Percentiles rank a stretch among this genome's conserved stretches.
Evolutionary conservation across 345 rosid species (phyloP).

Genomic region (Syzygium jambos): DNA sequence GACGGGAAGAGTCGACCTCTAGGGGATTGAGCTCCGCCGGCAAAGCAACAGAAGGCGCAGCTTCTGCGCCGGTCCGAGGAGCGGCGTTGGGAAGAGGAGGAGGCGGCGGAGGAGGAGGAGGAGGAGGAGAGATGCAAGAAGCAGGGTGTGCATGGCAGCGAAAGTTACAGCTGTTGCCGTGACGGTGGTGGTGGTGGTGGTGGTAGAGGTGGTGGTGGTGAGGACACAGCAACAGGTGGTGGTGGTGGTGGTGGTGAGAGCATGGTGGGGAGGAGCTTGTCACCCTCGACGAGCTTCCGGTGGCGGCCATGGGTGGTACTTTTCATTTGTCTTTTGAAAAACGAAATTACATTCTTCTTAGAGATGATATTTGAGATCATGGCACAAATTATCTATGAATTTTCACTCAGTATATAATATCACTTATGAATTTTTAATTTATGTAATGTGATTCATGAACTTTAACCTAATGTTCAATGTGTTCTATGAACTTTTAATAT

Average conservation of each 20-base stretch:
- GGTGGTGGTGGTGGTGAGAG: not conserved
- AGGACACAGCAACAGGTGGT: not conserved
- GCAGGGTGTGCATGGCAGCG: not conserved
- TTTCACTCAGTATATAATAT: no score
- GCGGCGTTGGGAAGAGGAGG: not conserved
- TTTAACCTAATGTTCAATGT: no score
- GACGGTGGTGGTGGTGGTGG: not conserved
- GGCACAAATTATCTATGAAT: no score
- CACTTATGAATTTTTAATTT: no score
- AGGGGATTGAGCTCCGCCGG: not conserved
- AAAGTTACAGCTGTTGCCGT: slow-evolving; percentile 4
- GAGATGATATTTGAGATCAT: no score
- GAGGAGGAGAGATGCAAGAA: slow-evolving; percentile 3
- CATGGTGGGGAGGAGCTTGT: not conserved
- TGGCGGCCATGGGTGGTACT: not conserved
- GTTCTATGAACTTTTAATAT: no score
- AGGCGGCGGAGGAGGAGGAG: slow-evolving; percentile 5
- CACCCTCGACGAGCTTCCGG: not conserved
- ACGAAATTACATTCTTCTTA: not conserved
- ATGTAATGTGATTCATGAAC: no score
- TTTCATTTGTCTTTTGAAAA: not conserved
- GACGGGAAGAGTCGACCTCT: not conserved
- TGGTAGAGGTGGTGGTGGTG: not conserved
- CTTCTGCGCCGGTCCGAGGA: not conserved
- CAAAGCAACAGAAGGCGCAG: not conserved